Conservation (phyloP, 2,329 filamentous ascomycete species). For the Sporothrix luriei region DNA sequence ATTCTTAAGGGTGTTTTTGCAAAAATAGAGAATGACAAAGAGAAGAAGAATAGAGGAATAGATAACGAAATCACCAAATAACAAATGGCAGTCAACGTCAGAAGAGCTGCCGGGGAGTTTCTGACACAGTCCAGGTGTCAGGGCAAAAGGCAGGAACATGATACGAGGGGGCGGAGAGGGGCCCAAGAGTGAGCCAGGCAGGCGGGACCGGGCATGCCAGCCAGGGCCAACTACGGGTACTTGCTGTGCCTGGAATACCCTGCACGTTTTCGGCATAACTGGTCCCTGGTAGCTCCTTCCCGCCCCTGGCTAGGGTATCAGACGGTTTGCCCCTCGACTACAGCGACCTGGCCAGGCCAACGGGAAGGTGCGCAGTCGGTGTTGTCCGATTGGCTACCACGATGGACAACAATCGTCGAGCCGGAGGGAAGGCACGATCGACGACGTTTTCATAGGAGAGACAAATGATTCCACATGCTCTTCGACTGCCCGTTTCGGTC, state of each 20-base stretch:
- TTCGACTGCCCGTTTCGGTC: neutral
- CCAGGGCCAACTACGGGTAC: neutral
- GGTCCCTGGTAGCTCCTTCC: neutral
- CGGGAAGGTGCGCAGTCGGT: conserved; percentile 13
- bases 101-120: conserved; percentile 15
- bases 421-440: conserved; percentile 11
- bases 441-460: neutral
- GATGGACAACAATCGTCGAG: neutral
- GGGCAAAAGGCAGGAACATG: neutral
- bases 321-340: neutral
- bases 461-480: neutral
- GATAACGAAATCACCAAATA: neutral
- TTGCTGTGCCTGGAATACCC: conserved; percentile 7
- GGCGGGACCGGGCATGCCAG: conserved; percentile 12
- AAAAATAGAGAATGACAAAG: neutral
- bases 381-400: conserved; percentile 21
- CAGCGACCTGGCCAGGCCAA: neutral
- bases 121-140: conserved; percentile 27
- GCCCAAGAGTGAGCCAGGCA: neutral
- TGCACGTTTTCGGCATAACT: conserved; percentile 16
- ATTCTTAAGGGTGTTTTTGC: no score
- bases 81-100: conserved; percentile 1
- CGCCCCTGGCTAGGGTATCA: neutral
- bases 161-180: neutral
- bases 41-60: neutral